phyloP scores from a whole-genome alignment of 164 flowering plant genomes.

The Protea cynaroides region DNA sequence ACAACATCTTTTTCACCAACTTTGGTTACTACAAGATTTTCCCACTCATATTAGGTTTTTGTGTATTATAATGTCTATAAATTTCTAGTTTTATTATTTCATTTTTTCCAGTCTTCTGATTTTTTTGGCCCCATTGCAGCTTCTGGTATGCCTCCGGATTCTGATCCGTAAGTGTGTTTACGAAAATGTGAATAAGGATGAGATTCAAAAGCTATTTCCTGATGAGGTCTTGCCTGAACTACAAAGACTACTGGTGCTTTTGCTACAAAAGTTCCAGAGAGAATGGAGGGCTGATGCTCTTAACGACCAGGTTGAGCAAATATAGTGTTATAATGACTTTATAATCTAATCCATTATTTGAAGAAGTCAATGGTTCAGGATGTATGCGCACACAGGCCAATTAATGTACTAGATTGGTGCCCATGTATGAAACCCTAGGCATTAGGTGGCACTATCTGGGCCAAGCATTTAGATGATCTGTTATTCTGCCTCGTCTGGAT shows the following conservation, averaged over 20 bases:
- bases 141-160: conserved; percentile 68
- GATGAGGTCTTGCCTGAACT: conserved; percentile 62
- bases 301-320: conserved; percentile 48
- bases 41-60: no score
- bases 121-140: conserved; percentile 30
- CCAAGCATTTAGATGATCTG: neutral
- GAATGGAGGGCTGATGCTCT: conserved; percentile 63
- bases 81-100: neutral
- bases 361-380: neutral
- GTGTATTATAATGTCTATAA: no score
- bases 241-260: conserved; percentile 59
- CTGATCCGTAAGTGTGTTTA: conserved; percentile 64
- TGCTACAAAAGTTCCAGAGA: conserved; percentile 72
- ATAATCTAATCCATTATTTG: neutral
- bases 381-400: no score
- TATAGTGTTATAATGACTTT: neutral
- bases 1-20: no score
- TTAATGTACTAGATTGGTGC: no score
- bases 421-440: no score
- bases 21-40: no score
- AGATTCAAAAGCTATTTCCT: conserved; percentile 65
- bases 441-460: neutral
- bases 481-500: neutral
- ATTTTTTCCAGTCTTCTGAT: neutral
- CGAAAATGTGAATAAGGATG: conserved; percentile 56